Conservation (phyloP, 2,329 filamentous ascomycete species). For the Camptophora hylomeconis region DNA sequence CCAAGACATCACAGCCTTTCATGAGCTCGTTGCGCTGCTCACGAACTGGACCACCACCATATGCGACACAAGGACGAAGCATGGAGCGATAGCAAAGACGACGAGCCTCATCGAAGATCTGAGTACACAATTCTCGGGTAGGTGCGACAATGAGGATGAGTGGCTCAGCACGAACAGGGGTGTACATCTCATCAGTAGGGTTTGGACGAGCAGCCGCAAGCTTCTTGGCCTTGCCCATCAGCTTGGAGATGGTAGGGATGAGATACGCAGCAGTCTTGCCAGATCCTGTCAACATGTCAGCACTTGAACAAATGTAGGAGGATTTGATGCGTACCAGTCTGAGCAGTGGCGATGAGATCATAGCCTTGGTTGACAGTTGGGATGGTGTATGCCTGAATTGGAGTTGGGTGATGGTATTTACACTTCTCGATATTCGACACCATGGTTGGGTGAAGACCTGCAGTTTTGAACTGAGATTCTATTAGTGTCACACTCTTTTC, state of each 20-base stretch:
- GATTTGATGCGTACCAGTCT: slow-evolving; percentile 57
- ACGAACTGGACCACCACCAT: slow-evolving; percentile 64
- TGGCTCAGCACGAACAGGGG: slow-evolving; percentile 64
- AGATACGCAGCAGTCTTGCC: slow-evolving; percentile 93
- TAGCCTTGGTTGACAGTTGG: slow-evolving; percentile 63
- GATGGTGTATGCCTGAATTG: slow-evolving; percentile 75
- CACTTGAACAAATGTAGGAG: background rate
- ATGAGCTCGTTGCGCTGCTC: slow-evolving; percentile 61
- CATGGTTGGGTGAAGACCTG: slow-evolving; percentile 76
- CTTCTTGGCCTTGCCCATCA: slow-evolving; percentile 94
- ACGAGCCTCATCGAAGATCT: slow-evolving; percentile 90
- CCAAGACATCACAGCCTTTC: slow-evolving; percentile 78
- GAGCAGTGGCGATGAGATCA: slow-evolving; percentile 79
- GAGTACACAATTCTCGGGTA: slow-evolving; percentile 78
- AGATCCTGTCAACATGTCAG: slow-evolving; percentile 50
- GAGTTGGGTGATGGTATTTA: slow-evolving; percentile 61
- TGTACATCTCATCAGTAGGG: slow-evolving; percentile 36
- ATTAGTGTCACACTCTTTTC: slow-evolving; percentile 9
- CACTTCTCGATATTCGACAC: slow-evolving; percentile 61
- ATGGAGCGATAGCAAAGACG: slow-evolving; percentile 90
- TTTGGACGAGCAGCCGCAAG: slow-evolving; percentile 66
- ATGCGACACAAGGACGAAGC: slow-evolving; percentile 80
- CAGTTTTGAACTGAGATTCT: slow-evolving; percentile 51
- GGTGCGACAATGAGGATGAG: slow-evolving; percentile 76
- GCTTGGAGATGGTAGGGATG: slow-evolving; percentile 71